Evolutionary conservation across 169 alveolate species (phyloP), one percentile per base, ranked within the genome.

Genomic region (Plasmodium sp.): DNA sequence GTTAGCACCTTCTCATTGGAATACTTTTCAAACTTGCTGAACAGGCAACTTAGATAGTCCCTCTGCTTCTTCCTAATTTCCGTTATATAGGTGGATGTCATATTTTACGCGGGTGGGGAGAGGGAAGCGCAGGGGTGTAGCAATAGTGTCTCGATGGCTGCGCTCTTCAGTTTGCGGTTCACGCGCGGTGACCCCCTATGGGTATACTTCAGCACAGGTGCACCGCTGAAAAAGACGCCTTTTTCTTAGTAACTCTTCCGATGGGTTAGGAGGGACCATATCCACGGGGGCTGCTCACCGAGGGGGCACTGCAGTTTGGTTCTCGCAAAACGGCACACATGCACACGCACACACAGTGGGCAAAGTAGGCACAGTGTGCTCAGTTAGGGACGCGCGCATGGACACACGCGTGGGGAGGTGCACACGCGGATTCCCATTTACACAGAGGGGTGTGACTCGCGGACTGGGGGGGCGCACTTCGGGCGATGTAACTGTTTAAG

Each of bases 71-170:
- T 92, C 77, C 92, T 48, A 34, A 82, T 36, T 74, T 82, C 92
- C 45, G 56, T 81, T 45, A 92, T 92, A 71, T 92, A 92, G 31
- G 83, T 39, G 41, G 95, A 92, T 39, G 95, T 82, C 95, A 92
- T 92, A 92, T 92, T 43, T 45, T 54, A 71, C 48, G 62, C 27
- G 77, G 48, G 72, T 12, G 71, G 31, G 31, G 45, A n/a, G 43
- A 84, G 75, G 10, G 6, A 36, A 7, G 27, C 36, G 14, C 10
- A 36, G 14, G 45, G 39, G 22, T 56, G 14, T 31, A 18, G 6
- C 62, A 51, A 12, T 5, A 14, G 62, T 56, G 12, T 56, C 41
- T 0, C 62, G 16, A 12, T 1, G 1, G 62, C 6, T 51, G 62
- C 62, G 7, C 62, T 51, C 22, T 51, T 16, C 22, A 51, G 62